Evolutionary conservation across 306 rosid species (phyloP).

Genomic region (Prinsepia uniflora): DNA sequence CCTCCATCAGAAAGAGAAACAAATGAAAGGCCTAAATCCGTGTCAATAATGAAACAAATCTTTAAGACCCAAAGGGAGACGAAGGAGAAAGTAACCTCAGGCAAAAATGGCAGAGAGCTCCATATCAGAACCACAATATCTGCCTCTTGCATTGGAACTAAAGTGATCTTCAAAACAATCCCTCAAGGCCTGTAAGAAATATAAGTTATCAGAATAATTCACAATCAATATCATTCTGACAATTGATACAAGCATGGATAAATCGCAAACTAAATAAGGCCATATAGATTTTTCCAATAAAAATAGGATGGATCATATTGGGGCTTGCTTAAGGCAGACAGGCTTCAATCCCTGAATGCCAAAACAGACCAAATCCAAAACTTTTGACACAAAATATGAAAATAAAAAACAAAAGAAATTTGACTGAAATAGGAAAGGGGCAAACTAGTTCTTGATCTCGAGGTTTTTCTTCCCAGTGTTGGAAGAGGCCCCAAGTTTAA

Average conservation of each 20-base stretch:
- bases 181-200: conserved; percentile 24
- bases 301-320: background rate
- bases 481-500: background rate
- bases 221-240: background rate
- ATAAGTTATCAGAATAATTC: conserved; percentile 12
- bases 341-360: background rate
- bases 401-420: background rate
- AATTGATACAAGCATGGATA: background rate
- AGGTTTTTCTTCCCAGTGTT: background rate
- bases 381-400: background rate
- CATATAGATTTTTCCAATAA: background rate
- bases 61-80: conserved; percentile 25
- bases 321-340: background rate
- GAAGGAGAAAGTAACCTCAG: conserved; percentile 27
- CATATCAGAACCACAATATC: conserved; percentile 27
- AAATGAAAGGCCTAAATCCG: conserved; percentile 31
- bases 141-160: conserved; percentile 25
- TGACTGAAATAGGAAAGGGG: background rate
- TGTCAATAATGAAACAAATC: conserved; percentile 27
- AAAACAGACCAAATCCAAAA: background rate
- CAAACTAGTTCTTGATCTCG: background rate
- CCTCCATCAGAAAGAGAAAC: conserved; percentile 26
- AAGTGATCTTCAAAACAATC: conserved; percentile 27
- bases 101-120: conserved; percentile 6
- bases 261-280: conserved; percentile 2